phyloP scores from a whole-genome alignment of 2,329 filamentous ascomycete species.

The Xylariaceae sp. region DNA sequence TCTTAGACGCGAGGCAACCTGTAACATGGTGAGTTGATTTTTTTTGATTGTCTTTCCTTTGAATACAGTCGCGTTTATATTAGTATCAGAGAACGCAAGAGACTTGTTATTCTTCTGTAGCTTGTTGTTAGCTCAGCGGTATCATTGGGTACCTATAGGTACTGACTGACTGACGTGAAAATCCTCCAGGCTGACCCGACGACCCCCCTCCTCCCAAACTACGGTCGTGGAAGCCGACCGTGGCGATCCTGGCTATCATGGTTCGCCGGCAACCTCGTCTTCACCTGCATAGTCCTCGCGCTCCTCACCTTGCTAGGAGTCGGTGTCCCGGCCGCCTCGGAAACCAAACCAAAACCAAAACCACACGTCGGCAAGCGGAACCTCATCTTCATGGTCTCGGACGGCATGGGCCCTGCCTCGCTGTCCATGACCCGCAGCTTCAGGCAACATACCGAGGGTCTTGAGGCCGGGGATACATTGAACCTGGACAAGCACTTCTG shows the following conservation, averaged over 20 bases:
- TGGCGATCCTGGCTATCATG: slow-evolving; percentile 34
- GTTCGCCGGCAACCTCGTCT: slow-evolving; percentile 66
- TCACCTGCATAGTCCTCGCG: slow-evolving; percentile 76
- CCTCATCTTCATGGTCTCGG: slow-evolving; percentile 97
- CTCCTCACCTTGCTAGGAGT: slow-evolving; percentile 74
- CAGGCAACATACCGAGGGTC: slow-evolving; percentile 67
- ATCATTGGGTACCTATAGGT: too few species aligned
- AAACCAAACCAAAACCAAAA: slow-evolving; percentile 52
- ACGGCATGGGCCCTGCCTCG: slow-evolving; percentile 95
- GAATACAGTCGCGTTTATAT: too few species aligned
- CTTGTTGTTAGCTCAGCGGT: too few species aligned
- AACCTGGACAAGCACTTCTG: slow-evolving; percentile 83
- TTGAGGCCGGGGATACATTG: slow-evolving; percentile 71
- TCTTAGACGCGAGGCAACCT: background rate
- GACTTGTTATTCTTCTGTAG: too few species aligned
- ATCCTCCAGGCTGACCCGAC: slow-evolving; percentile 24
- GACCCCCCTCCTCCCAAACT: slow-evolving; percentile 30
- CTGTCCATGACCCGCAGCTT: slow-evolving; percentile 81
- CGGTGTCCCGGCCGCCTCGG: slow-evolving; percentile 61
- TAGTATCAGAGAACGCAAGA: too few species aligned
- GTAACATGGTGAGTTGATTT: background rate
- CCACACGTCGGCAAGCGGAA: slow-evolving; percentile 68
- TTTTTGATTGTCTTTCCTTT: background rate
- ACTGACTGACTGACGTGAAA: background rate
- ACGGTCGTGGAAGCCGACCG: slow-evolving; percentile 20